Evolutionary conservation across 2,329 filamentous ascomycete genomes (phyloP).

Genomic region (Herpotrichia juniperi): DNA sequence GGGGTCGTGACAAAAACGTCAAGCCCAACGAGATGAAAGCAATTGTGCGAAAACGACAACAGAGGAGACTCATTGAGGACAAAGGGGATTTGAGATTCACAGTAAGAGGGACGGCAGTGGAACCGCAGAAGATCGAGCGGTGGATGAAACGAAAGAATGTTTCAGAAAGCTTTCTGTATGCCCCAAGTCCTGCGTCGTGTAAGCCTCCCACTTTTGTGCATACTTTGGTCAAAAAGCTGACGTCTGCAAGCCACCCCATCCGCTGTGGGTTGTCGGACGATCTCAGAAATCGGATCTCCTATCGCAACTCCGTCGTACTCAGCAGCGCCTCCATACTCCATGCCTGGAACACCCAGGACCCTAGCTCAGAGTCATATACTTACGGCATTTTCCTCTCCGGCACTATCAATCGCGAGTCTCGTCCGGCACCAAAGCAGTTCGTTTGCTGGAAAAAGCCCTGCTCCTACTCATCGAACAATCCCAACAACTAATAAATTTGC

Average conservation of each 20-base stretch:
- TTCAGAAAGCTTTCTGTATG: constrained; percentile 10
- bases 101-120: constrained; percentile 14
- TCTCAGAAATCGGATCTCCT: constrained; percentile 13
- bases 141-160: constrained; percentile 17
- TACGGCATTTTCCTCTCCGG: constrained; percentile 14
- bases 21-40: constrained; percentile 19
- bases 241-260: constrained; percentile 11
- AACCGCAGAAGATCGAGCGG: constrained; percentile 16
- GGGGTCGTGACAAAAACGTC: constrained; percentile 17
- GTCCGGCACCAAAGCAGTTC: constrained; percentile 16
- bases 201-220: constrained; percentile 4
- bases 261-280: constrained; percentile 11
- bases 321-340: constrained; percentile 6
- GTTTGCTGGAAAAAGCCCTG: constrained; percentile 24
- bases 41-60: constrained; percentile 19
- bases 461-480: too few species aligned
- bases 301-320: constrained; percentile 16
- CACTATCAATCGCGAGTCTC: constrained; percentile 23
- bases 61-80: constrained; percentile 14
- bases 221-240: constrained; percentile 1
- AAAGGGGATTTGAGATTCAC: constrained; percentile 12
- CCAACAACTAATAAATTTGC: too few species aligned
- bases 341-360: constrained; percentile 1
- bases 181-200: constrained; percentile 13
- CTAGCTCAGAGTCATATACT: constrained; percentile 8